Conservation (phyloP, 805 yeast genomes). For the Suhomyces sp. region DNA sequence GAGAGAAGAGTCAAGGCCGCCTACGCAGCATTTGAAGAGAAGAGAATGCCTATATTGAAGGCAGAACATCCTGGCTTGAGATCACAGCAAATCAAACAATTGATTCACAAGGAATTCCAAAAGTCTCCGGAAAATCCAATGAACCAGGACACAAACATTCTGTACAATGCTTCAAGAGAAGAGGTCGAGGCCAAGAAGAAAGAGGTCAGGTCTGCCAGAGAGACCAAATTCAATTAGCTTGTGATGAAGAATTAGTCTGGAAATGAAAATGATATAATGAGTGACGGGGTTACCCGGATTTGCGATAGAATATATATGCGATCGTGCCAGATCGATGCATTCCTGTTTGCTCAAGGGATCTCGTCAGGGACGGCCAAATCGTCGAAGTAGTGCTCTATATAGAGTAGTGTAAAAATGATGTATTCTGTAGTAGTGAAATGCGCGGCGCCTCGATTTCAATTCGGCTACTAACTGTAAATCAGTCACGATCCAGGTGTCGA, state of each 20-base stretch:
- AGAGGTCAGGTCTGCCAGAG: constrained; percentile 50
- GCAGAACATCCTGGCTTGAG: constrained; percentile 79
- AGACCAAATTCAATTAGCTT: constrained; percentile 26
- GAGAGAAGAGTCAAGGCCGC: constrained; percentile 89
- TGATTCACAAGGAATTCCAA: constrained; percentile 75
- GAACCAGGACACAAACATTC: constrained; percentile 67
- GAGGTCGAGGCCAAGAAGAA: constrained; percentile 48
- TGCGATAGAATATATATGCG: neutral
- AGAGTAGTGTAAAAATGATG: neutral
- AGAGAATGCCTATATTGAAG: constrained; percentile 67
- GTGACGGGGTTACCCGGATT: neutral
- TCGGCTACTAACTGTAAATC: neutral
- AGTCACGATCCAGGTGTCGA: neutral
- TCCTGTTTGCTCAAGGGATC: neutral
- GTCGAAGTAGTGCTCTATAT: neutral
- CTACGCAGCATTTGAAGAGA: constrained; percentile 64
- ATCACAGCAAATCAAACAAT: constrained; percentile 71
- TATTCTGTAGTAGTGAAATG: neutral
- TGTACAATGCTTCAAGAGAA: constrained; percentile 57
- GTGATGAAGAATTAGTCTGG: neutral
- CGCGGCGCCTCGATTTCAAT: neutral
- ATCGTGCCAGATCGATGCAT: neutral
- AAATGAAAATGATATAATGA: neutral
- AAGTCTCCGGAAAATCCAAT: constrained; percentile 80
- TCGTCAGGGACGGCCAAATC: neutral